Evolutionary conservation across 192 early-diverging fungal species (phyloP).

Genomic region (Phlyctochytrium arcticum): DNA sequence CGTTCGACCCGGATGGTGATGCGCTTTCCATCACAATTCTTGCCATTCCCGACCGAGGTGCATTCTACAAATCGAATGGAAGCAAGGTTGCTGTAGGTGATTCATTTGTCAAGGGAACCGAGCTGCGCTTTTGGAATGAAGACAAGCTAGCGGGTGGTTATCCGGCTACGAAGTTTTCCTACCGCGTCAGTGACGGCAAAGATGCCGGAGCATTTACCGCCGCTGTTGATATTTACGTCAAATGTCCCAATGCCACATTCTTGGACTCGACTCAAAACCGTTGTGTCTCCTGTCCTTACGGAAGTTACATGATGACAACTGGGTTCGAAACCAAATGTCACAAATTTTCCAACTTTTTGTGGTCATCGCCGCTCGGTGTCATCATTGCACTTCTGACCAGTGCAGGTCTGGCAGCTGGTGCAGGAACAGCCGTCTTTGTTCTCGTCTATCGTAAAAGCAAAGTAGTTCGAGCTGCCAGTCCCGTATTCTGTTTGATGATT

Average conservation of each 20-base stretch:
- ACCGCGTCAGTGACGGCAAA: neutral
- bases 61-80: neutral
- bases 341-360: neutral
- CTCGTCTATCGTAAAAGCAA: neutral
- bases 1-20: constrained; percentile 4
- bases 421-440: neutral
- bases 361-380: neutral
- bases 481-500: neutral
- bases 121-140: neutral
- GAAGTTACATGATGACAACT: neutral
- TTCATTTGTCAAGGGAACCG: neutral
- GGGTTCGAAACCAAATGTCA: neutral
- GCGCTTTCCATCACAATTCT: neutral
- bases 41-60: neutral
- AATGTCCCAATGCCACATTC: neutral
- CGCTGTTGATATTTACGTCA: neutral
- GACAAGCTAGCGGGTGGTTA: constrained; percentile 3
- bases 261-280: neutral
- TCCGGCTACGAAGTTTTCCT: constrained; percentile 1
- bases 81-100: neutral
- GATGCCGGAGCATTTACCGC: neutral
- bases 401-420: neutral
- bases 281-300: neutral
- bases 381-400: neutral
- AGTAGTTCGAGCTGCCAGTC: constrained; percentile 3